A percentile compares a stretch with the other conserved stretches of the same genome.
Conservation (phyloP, 805 yeast species). For the Lipomyces starkeyi region DNA sequence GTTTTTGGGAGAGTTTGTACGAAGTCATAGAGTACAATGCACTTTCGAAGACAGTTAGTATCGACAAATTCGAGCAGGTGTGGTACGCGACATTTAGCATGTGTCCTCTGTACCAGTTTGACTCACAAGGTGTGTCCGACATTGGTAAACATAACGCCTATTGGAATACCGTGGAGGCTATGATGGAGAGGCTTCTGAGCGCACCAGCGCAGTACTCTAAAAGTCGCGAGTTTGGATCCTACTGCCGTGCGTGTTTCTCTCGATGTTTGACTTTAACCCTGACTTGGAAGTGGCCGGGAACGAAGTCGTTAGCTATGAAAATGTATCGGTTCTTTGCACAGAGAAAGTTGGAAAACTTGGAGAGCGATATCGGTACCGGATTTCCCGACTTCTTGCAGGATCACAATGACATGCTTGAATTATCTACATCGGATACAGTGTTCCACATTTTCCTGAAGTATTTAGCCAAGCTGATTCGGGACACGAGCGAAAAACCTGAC, state of each 20-base stretch:
- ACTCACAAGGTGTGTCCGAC: slow-evolving; percentile 18
- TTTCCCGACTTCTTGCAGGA: slow-evolving; percentile 40
- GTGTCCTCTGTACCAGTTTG: slow-evolving; percentile 37
- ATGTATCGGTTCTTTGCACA: slow-evolving; percentile 38
- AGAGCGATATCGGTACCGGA: slow-evolving; percentile 23
- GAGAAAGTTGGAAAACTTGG: slow-evolving; percentile 37
- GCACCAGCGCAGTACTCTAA: slow-evolving; percentile 7
- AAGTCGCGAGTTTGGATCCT: slow-evolving; percentile 20
- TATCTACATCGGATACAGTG: slow-evolving; percentile 38
- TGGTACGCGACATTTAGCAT: slow-evolving; percentile 36
- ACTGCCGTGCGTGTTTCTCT: slow-evolving; percentile 35
- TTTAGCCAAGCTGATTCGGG: slow-evolving; percentile 32
- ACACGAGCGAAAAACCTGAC: slow-evolving; percentile 11
- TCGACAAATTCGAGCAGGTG: slow-evolving; percentile 30
- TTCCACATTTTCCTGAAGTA: slow-evolving; percentile 40
- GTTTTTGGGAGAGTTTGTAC: slow-evolving; percentile 31
- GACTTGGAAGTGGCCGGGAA: slow-evolving; percentile 38
- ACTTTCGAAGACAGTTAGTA: not conserved
- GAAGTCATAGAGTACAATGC: slow-evolving; percentile 20
- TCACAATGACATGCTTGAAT: slow-evolving; percentile 22
- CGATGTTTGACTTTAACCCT: slow-evolving; percentile 35
- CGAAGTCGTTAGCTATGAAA: slow-evolving; percentile 34
- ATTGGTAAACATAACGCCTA: slow-evolving; percentile 4
- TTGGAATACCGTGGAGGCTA: slow-evolving; percentile 29
- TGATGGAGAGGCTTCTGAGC: slow-evolving; percentile 22